phyloP scores from a whole-genome alignment of 768 basidiomycete species.

The Rhizopogon vesiculosus region DNA sequence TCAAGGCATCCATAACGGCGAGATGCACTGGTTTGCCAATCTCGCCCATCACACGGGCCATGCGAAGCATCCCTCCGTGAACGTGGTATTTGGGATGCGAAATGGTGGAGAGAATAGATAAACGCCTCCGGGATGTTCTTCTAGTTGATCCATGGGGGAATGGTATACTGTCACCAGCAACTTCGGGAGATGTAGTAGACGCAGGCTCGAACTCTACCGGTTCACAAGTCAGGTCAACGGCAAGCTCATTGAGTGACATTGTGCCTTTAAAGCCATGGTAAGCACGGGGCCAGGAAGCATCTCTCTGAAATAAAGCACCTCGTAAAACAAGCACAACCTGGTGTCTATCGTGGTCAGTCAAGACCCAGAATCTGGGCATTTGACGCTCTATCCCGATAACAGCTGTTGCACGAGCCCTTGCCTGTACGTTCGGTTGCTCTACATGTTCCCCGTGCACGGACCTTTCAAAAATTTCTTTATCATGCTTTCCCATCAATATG shows the following conservation, averaged over 20 bases:
- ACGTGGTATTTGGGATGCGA: slow-evolving; percentile 48
- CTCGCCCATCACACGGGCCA: slow-evolving; percentile 77
- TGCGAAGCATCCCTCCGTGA: slow-evolving; percentile 76
- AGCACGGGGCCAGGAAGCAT: neutral
- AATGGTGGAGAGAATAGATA: slow-evolving; percentile 16
- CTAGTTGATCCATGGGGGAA: slow-evolving; percentile 27
- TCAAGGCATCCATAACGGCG: slow-evolving; percentile 66
- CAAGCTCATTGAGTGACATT: slow-evolving; percentile 84
- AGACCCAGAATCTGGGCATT: slow-evolving; percentile 84
- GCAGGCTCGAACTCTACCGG: slow-evolving; percentile 62
- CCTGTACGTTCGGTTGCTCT: slow-evolving; percentile 18
- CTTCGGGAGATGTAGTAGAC: slow-evolving; percentile 25
- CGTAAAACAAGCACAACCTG: slow-evolving; percentile 76
- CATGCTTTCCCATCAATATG: slow-evolving; percentile 72
- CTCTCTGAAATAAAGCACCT: slow-evolving; percentile 31
- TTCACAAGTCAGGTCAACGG: slow-evolving; percentile 82
- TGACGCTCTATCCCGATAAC: slow-evolving; percentile 62
- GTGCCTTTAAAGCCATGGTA: slow-evolving; percentile 43
- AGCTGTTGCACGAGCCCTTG: slow-evolving; percentile 50
- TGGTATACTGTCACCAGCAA: slow-evolving; percentile 31
- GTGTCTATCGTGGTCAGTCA: slow-evolving; percentile 71
- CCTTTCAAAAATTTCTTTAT: slow-evolving; percentile 76
- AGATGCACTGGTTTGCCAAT: slow-evolving; percentile 73
- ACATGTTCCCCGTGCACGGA: slow-evolving; percentile 34
- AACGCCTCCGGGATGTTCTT: slow-evolving; percentile 18